phyloP scores from a whole-genome alignment of 129 eudicot genomes.

The Ambrosia artemisiifolia region DNA sequence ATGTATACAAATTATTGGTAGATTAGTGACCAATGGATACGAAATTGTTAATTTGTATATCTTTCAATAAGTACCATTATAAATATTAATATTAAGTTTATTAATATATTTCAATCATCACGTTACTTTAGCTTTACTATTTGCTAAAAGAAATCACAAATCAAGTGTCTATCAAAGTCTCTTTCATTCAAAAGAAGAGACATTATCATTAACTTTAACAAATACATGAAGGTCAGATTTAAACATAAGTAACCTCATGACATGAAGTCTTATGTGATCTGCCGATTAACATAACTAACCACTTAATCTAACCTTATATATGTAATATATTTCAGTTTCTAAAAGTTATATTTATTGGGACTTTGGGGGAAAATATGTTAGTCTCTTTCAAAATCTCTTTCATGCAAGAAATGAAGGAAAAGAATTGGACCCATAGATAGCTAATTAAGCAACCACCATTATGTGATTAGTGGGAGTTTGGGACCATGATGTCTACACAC shows the following conservation, averaged over 20 bases:
- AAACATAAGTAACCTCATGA: background rate
- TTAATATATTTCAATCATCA: background rate
- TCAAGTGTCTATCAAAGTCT: too few relatives aligned
- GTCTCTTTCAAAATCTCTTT: background rate
- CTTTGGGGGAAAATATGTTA: background rate
- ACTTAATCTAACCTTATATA: background rate
- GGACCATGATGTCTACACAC: constrained; percentile 14
- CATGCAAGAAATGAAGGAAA: background rate
- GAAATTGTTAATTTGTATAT: too few relatives aligned
- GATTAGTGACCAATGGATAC: too few relatives aligned
- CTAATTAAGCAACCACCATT: background rate
- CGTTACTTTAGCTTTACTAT: background rate
- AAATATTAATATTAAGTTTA: too few relatives aligned
- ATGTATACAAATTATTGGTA: too few relatives aligned
- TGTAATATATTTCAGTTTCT: background rate
- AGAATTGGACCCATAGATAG: constrained; percentile 11
- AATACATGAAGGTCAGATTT: background rate
- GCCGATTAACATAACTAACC: background rate
- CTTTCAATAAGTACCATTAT: too few relatives aligned
- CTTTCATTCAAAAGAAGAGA: too few relatives aligned
- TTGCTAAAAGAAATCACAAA: background rate
- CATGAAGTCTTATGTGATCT: background rate
- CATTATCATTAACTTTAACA: background rate
- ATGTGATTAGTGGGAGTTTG: background rate
- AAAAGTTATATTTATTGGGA: too few relatives aligned